A percentile compares a stretch with the other conserved stretches of the same genome.
These are phyloP conservation scores for Pilatotrama ljubarskyi DNA, from an alignment of 768 basidiomycete species.

Conservation along the genomic window DNA sequence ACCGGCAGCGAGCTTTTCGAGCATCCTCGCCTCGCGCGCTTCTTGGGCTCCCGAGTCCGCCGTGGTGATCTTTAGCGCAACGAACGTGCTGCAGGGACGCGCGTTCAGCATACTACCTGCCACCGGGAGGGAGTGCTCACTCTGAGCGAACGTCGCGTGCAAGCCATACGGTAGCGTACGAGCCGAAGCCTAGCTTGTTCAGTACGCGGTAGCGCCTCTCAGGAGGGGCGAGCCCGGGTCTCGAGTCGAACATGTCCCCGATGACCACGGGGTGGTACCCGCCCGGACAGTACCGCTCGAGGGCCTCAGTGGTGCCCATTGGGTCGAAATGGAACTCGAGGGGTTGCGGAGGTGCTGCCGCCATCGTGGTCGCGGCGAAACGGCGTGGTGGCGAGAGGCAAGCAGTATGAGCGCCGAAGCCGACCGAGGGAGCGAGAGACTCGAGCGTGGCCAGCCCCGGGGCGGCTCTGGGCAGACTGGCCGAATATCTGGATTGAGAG, in stretches of 20 bases:
- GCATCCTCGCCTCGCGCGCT: conserved; percentile 18
- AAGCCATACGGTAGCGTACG: conserved; percentile 44
- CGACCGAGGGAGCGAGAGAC: too few relatives aligned
- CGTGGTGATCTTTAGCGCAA: conserved; percentile 35
- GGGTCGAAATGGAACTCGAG: conserved; percentile 22
- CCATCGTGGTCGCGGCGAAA: neutral
- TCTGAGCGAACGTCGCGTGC: conserved; percentile 26
- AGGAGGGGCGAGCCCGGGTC: neutral
- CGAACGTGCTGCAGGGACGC: neutral
- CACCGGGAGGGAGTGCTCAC: neutral
- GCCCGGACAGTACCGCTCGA: conserved; percentile 51
- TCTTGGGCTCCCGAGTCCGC: neutral
- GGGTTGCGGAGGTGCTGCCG: neutral
- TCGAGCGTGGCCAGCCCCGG: too few relatives aligned
- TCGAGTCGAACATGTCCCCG: conserved; percentile 44
- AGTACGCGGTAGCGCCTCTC: conserved; percentile 48
- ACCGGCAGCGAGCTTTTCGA: conserved; percentile 18
- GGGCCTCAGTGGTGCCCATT: conserved; percentile 37
- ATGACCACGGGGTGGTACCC: conserved; percentile 54
- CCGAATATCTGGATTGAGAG: too few relatives aligned
- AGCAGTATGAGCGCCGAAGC: neutral
- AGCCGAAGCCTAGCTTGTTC: conserved; percentile 49
- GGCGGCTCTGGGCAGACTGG: too few relatives aligned
- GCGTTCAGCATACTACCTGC: neutral
- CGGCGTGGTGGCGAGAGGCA: neutral